Conservation (phyloP, 2,329 filamentous ascomycete genomes). For the Chaetomiaceae sp. region DNA sequence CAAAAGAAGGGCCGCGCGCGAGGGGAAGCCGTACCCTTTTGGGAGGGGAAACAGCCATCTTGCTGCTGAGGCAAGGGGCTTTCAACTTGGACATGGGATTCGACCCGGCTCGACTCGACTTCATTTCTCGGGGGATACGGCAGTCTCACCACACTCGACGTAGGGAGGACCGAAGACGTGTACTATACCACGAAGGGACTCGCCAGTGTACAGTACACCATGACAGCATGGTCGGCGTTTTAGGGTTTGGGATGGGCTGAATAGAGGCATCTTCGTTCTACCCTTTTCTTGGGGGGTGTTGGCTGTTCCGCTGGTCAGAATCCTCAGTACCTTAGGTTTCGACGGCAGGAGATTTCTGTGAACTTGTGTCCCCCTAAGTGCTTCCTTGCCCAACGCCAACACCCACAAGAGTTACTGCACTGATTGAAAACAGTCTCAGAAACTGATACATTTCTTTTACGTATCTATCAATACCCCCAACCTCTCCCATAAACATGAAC, state of each 20-base stretch:
- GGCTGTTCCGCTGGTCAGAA: too few species aligned
- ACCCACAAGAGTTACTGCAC: too few species aligned
- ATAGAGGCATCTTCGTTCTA: neutral
- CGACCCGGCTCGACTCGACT: neutral
- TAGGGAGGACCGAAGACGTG: neutral
- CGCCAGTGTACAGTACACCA: conserved; percentile 16
- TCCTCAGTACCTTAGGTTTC: too few species aligned
- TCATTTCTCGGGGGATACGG: neutral
- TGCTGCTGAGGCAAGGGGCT: neutral
- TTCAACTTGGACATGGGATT: neutral
- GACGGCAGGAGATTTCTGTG: too few species aligned
- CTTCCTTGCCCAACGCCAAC: too few species aligned
- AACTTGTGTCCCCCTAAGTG: too few species aligned
- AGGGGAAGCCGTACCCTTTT: neutral
- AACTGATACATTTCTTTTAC: too few species aligned
- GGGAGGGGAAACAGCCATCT: neutral
- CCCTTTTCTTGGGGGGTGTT: too few species aligned
- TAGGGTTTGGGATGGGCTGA: conserved; percentile 5
- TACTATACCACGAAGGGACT: conserved; percentile 15
- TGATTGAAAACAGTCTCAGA: too few species aligned
- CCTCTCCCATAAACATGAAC: too few species aligned
- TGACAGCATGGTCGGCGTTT: conserved; percentile 20
- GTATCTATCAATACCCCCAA: too few species aligned
- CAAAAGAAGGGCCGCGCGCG: neutral
- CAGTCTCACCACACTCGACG: neutral